Percentiles rank a stretch among this genome's conserved stretches.
These are phyloP conservation scores for Halophytophthora polymorphica DNA, from an alignment of 352 stramenopile genomes.

Conservation along the genomic window DNA sequence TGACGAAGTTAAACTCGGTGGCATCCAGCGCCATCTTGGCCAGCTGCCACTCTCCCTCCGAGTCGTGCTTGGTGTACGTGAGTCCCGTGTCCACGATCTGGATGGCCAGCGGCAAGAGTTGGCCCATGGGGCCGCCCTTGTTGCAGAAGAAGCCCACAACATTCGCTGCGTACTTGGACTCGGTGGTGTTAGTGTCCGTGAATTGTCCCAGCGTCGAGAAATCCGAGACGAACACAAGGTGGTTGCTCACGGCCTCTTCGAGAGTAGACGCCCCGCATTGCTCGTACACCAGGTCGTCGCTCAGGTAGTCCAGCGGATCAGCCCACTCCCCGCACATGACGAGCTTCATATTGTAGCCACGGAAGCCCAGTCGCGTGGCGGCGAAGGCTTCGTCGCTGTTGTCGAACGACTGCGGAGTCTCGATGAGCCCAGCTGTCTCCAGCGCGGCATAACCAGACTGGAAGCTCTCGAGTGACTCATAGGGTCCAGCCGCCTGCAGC, in stretches of 20 bases:
- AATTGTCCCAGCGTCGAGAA: constrained; percentile 21
- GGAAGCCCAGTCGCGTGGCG: constrained; percentile 22
- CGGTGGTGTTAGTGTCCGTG: constrained; percentile 17
- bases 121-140: constrained; percentile 7
- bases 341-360: constrained; percentile 29
- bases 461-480: constrained; percentile 22
- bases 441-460: constrained; percentile 21
- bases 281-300: constrained; percentile 8
- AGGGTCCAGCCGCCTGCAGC: constrained; percentile 16
- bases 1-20: constrained; percentile 27
- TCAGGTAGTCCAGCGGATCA: constrained; percentile 14
- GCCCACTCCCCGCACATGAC: constrained; percentile 14
- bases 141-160: constrained; percentile 37
- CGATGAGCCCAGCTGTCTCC: constrained; percentile 16
- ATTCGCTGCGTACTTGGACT: constrained; percentile 27
- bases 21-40: constrained; percentile 41
- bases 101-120: constrained; percentile 32
- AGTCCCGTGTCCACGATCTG: constrained; percentile 24
- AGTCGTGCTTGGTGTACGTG: constrained; percentile 27
- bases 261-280: constrained; percentile 17
- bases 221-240: constrained; percentile 25
- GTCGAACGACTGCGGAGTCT: constrained; percentile 22
- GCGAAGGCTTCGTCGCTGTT: constrained; percentile 39
- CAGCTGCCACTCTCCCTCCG: constrained; percentile 25
- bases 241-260: constrained; percentile 9